Base-by-base conservation (phyloP, 257 asterid species). In the Gentiana macrophylla region DNA sequence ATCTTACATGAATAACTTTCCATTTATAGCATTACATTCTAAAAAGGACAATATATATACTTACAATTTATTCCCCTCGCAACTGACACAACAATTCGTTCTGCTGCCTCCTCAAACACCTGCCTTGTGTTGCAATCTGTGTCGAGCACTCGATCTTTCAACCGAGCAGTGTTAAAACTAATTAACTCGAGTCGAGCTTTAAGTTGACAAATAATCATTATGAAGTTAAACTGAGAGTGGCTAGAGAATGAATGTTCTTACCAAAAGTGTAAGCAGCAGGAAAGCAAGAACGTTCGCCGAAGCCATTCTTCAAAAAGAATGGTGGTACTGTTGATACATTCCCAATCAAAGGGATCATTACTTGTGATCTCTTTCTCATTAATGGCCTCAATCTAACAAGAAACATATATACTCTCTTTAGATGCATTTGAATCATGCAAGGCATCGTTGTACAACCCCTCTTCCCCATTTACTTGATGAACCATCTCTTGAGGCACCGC, bases 91-190 rank as follows among this genome's bases (percentile, higher is more conserved):
- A 84, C 91, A 9, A 88, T 72, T 60, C 71, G 80, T 70, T 86
- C 88, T 4, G 99, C 95, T 7, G 89, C 86, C 38, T 86, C 97
- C 12, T 83, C 86, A 35, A 88, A 92, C 64, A 92, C 95, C 60
- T 72, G 78, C 58, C 66, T 77, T 3, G 97, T 92, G 62, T 86
- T 67, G 74, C 77, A 54, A 38, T 73, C 84, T 1, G 48, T 6
- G 5, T 86, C 84, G 49, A 88, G 88, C 53, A 92, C 91, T 73
- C 94, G 80, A 67, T 92, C 97, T 92, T 15, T 15, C 24, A 15
- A 15, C 24, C 24, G 24, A 15, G 24, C 24, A 15, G 24, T 15
- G 24, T 15, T 15, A 15, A 15, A 15, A 15, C 24, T 15, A 15
- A 15, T 15, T 15, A 15, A 15, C 0, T 15, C 24, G 24, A 15